Conservation (phyloP, 345 rosid genomes). For the Adansonia digitata region DNA sequence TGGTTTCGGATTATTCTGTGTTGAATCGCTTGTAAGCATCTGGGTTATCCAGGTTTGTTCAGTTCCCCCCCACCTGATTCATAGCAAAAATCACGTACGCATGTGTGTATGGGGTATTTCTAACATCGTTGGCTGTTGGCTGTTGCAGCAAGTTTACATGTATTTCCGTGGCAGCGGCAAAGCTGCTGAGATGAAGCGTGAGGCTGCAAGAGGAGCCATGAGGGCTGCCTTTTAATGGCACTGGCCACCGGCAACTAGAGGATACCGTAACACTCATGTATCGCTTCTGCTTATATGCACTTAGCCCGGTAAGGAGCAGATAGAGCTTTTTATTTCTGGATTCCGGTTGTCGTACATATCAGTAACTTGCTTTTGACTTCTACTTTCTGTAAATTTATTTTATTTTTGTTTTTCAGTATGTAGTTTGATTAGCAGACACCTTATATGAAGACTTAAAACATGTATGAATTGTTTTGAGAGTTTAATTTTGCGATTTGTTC, state of each 20-base stretch:
- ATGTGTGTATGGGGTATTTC: not conserved
- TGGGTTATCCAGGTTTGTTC: constrained; percentile 88
- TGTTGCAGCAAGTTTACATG: constrained; percentile 73
- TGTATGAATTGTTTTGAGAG: too few species aligned
- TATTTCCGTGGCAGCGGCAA: constrained; percentile 76
- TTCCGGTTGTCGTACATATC: too few species aligned
- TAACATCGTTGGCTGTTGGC: not conserved
- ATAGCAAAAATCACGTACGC: not conserved
- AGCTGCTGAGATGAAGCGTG: constrained; percentile 53
- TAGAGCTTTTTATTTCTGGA: not conserved
- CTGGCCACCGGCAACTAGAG: not conserved
- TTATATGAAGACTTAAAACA: not conserved
- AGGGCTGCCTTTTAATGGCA: constrained; percentile 60
- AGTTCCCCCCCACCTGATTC: not conserved
- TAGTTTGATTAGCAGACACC: not conserved
- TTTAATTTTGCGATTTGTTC: not conserved
- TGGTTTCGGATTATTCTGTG: constrained; percentile 70
- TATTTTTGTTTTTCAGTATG: not conserved
- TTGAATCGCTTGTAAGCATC: constrained; percentile 77
- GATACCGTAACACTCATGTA: not conserved
- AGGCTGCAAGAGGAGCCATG: constrained; percentile 57
- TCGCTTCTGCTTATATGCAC: constrained; percentile 11
- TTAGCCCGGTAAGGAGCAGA: not conserved
- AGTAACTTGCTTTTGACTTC: too few species aligned
- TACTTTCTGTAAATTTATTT: too few species aligned